Evolutionary conservation across 1,139 yeast genomes (phyloP).

Genomic region (Yamadazyma dendronema): DNA sequence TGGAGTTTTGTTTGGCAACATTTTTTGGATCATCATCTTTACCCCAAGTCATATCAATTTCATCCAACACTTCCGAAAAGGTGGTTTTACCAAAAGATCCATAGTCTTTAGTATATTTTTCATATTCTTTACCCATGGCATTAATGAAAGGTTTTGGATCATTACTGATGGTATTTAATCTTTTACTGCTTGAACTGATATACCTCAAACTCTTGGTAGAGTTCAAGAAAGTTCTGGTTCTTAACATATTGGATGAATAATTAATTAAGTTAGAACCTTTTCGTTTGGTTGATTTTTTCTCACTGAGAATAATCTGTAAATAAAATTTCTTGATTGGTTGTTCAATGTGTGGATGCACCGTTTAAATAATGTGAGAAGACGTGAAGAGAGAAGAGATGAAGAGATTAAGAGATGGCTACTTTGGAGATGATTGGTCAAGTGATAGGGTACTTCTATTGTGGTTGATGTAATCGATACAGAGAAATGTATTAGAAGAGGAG

Average conservation of each 20-base stretch:
- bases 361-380: background rate
- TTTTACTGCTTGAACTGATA: constrained; percentile 3
- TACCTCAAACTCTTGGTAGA: constrained; percentile 7
- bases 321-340: constrained; percentile 17
- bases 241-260: constrained; percentile 10
- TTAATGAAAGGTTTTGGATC: constrained; percentile 30
- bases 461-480: no score
- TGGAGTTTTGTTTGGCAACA: constrained; percentile 47
- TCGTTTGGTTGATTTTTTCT: constrained; percentile 5
- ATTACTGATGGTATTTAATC: constrained; percentile 15
- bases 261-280: background rate
- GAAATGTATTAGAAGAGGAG: no score
- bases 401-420: no score
- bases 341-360: constrained; percentile 5
- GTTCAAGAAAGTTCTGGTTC: constrained; percentile 10
- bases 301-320: constrained; percentile 11
- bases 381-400: no score
- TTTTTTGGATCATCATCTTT: constrained; percentile 45
- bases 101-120: constrained; percentile 33
- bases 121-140: constrained; percentile 39
- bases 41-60: constrained; percentile 48
- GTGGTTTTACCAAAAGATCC: constrained; percentile 41
- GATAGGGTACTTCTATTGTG: no score
- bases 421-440: no score
- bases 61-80: constrained; percentile 47